Evolutionary conservation across 2,329 filamentous ascomycete genomes (phyloP).

Genomic region (Ophiostoma populinum): DNA sequence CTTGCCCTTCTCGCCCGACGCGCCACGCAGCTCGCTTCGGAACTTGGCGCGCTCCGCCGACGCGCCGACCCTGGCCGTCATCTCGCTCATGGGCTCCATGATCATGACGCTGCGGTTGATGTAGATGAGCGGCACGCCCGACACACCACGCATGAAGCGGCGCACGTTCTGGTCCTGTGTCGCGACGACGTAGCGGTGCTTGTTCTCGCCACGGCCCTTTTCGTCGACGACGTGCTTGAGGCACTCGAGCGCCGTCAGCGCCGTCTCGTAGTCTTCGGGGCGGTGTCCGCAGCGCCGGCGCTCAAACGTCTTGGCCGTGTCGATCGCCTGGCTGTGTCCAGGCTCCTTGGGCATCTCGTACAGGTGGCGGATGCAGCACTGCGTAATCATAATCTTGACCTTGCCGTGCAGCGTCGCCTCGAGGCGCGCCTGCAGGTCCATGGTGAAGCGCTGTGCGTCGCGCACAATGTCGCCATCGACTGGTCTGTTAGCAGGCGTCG

Average conservation of each 20-base stretch:
- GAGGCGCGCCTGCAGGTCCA: conserved; percentile 65
- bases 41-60: conserved; percentile 61
- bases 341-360: conserved; percentile 8
- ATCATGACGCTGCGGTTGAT: conserved; percentile 50
- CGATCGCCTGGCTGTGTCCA: conserved; percentile 36
- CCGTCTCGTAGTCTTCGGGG: conserved; percentile 51
- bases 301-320: conserved; percentile 55
- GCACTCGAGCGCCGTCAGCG: conserved; percentile 53
- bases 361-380: conserved; percentile 14
- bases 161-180: conserved; percentile 52
- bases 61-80: conserved; percentile 44
- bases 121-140: conserved; percentile 62
- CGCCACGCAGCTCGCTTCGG: conserved; percentile 44
- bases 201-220: conserved; percentile 54
- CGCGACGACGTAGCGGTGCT: conserved; percentile 63
- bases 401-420: conserved; percentile 74
- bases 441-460: conserved; percentile 70
- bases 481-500: conserved; percentile 3
- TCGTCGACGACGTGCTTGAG: conserved; percentile 55
- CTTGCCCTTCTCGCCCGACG: conserved; percentile 19
- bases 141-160: conserved; percentile 44
- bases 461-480: conserved; percentile 74
- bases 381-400: conserved; percentile 49
- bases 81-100: conserved; percentile 49
- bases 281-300: conserved; percentile 65